Conservation (phyloP, 148 eudicot species). For the Amaranthus cruentus region DNA sequence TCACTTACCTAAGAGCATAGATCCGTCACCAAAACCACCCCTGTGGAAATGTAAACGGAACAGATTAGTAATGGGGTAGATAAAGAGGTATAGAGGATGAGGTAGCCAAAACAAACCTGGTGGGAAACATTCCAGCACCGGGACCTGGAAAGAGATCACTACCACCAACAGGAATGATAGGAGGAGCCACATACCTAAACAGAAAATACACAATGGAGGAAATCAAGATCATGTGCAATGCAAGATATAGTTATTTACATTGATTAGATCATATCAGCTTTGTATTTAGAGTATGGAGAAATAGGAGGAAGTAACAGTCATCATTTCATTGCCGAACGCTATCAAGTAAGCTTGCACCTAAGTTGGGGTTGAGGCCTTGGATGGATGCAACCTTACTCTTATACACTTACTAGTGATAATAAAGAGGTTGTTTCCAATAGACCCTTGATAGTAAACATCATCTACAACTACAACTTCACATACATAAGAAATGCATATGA, state of each 20-base stretch:
- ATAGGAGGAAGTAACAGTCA: no score
- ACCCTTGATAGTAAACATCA: no score
- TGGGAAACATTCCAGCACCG: constrained; percentile 82
- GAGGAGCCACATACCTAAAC: constrained; percentile 51
- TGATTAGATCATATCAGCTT: background rate
- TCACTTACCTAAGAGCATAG: constrained; percentile 73
- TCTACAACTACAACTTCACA: no score
- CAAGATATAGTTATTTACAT: background rate
- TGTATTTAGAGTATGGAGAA: background rate
- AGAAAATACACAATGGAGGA: background rate
- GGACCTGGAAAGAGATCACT: constrained; percentile 75
- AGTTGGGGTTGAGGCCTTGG: no score
- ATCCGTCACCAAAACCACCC: constrained; percentile 65
- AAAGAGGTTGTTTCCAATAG: no score
- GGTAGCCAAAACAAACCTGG: constrained; percentile 41
- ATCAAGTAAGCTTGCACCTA: no score
- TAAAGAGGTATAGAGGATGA: background rate
- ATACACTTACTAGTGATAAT: no score
- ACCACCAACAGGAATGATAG: constrained; percentile 54
- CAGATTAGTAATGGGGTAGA: background rate
- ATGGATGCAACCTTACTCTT: no score
- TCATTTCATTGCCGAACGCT: no score
- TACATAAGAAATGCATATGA: no score
- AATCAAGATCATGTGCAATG: background rate
- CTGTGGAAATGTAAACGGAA: constrained; percentile 30